These are phyloP conservation scores for Pseudogymnoascus sp. DNA, from an alignment of 2,329 filamentous ascomycete species.

Conservation along the genomic window DNA sequence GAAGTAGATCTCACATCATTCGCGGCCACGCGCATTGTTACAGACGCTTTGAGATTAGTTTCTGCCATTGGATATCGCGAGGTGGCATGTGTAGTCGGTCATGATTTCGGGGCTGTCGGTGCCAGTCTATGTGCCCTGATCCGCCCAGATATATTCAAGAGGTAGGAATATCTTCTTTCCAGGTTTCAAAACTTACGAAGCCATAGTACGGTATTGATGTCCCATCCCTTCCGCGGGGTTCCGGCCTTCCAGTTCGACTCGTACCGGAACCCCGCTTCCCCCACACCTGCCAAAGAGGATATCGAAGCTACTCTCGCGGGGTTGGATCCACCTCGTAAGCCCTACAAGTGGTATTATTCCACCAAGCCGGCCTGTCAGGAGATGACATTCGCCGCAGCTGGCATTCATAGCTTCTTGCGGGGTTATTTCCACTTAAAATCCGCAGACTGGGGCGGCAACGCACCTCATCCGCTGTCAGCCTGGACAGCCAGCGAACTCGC, in stretches of 20 bases:
- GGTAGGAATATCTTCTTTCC: conserved; percentile 22
- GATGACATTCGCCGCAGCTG: conserved; percentile 42
- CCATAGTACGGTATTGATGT: conserved; percentile 49
- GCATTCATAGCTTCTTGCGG: conserved; percentile 52
- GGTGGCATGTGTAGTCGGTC: conserved; percentile 54
- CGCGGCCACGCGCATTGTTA: conserved; percentile 49
- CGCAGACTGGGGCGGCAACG: conserved; percentile 48
- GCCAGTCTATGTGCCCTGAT: conserved; percentile 53
- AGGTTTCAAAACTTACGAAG: background rate
- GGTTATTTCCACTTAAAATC: conserved; percentile 65
- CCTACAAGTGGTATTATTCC: conserved; percentile 64
- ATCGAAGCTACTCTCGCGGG: conserved; percentile 50
- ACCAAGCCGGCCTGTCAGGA: conserved; percentile 39
- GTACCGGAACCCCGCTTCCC: conserved; percentile 27
- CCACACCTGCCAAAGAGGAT: conserved; percentile 29
- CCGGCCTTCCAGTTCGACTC: conserved; percentile 42
- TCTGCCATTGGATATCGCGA: conserved; percentile 52
- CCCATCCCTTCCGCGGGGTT: conserved; percentile 54
- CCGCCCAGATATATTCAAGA: conserved; percentile 57
- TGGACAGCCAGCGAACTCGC: conserved; percentile 53
- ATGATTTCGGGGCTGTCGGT: conserved; percentile 59
- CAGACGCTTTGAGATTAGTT: conserved; percentile 55
- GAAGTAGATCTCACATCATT: conserved; percentile 51
- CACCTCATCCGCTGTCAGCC: conserved; percentile 43
- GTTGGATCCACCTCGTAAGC: conserved; percentile 50